phyloP scores from a whole-genome alignment of 2,329 filamentous ascomycete species.

The Ambrosiella beaveri region DNA sequence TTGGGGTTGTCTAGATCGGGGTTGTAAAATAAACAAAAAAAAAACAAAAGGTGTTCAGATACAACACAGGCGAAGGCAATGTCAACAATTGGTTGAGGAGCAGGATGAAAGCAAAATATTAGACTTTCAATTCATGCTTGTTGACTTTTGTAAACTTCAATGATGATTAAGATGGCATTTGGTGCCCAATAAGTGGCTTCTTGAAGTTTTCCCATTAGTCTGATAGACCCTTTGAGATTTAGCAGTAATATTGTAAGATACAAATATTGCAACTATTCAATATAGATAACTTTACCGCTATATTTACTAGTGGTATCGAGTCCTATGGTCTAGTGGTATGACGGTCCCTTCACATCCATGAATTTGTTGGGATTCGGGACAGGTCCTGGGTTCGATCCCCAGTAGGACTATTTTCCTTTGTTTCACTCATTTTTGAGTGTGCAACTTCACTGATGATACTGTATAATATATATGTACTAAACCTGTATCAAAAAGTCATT shows the following conservation, averaged over 20 bases:
- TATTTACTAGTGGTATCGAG: neutral
- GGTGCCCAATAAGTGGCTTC: too few relatives aligned
- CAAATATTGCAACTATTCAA: neutral
- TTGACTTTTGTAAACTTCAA: too few relatives aligned
- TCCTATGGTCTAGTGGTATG: constrained; percentile 14
- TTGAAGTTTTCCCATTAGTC: too few relatives aligned
- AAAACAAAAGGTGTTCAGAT: constrained; percentile 2
- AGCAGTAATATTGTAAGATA: too few relatives aligned
- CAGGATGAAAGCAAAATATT: neutral
- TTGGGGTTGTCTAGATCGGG: neutral
- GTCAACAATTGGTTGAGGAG: neutral
- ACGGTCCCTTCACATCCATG: constrained; percentile 12
- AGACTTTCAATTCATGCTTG: neutral
- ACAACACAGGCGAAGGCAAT: neutral
- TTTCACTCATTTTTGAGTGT: neutral
- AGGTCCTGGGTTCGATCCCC: constrained; percentile 14
- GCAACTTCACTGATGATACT: neutral
- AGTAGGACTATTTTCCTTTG: constrained; percentile 11
- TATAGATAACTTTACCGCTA: neutral
- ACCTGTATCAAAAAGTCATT: constrained; percentile 39
- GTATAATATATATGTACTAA: neutral
- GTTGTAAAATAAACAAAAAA: constrained; percentile 10
- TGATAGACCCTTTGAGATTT: too few relatives aligned
- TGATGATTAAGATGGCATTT: too few relatives aligned
- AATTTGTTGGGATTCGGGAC: constrained; percentile 6